Percentiles rank a stretch among this genome's conserved stretches.
Conservation (phyloP, 306 rosid species). For the Quercus gilva region DNA sequence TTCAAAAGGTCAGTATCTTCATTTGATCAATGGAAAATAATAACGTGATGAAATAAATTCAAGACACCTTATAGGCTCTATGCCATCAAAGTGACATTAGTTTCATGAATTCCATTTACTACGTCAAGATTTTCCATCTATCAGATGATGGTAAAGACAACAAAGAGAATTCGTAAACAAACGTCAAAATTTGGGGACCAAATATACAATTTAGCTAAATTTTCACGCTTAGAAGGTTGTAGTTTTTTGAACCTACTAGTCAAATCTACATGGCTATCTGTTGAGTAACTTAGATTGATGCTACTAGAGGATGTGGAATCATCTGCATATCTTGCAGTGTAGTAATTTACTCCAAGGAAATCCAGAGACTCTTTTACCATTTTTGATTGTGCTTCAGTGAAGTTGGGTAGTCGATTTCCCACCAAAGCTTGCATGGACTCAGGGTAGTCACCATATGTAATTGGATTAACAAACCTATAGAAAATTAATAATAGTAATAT, state of each 20-base stretch:
- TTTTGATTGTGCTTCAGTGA: conserved; percentile 12
- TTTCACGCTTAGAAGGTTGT: not conserved
- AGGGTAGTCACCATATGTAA: conserved; percentile 29
- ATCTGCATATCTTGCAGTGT: conserved; percentile 25
- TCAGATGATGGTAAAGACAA: too few species aligned
- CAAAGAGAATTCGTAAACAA: too few species aligned
- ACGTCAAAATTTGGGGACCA: too few species aligned
- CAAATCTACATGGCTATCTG: conserved; percentile 33
- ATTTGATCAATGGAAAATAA: too few species aligned
- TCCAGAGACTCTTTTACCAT: conserved; percentile 19
- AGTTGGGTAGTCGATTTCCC: conserved; percentile 29
- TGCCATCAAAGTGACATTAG: too few species aligned
- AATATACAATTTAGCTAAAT: not conserved
- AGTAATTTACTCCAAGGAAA: conserved; percentile 33
- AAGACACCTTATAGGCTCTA: too few species aligned
- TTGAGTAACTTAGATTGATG: conserved; percentile 13
- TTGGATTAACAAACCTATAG: conserved; percentile 22
- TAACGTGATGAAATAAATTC: too few species aligned
- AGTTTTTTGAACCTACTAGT: conserved; percentile 27
- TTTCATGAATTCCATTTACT: too few species aligned
- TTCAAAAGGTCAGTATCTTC: too few species aligned
- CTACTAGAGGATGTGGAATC: not conserved
- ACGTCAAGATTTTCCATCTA: too few species aligned
- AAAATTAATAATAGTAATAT: not conserved
- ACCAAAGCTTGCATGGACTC: conserved; percentile 3